Conservation (phyloP, 2,329 filamentous ascomycete species). For the Ophiostoma angusticollis region DNA sequence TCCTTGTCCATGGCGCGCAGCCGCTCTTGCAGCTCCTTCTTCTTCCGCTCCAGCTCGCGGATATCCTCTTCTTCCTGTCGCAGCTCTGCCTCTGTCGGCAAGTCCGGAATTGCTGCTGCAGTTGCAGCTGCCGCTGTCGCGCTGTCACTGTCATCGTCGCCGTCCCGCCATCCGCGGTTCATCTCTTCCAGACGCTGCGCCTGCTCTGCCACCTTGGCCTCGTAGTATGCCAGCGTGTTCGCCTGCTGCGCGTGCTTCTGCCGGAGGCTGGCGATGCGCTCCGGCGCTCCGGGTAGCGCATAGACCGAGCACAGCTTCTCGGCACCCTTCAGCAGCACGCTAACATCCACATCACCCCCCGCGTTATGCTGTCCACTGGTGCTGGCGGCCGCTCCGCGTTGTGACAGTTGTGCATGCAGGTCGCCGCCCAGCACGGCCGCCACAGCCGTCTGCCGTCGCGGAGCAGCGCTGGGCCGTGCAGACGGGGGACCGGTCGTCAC, state of each 20-base stretch:
- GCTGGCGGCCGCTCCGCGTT: conserved; percentile 23
- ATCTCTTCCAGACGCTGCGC: conserved; percentile 58
- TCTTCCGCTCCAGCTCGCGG: conserved; percentile 41
- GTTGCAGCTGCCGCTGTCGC: conserved; percentile 31
- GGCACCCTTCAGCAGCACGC: conserved; percentile 70
- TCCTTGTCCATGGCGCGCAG: conserved; percentile 43
- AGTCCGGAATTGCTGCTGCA: conserved; percentile 20
- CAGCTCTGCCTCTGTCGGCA: conserved; percentile 55
- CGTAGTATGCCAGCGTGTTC: conserved; percentile 67
- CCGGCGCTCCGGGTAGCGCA: conserved; percentile 62
- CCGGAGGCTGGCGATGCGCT: conserved; percentile 62
- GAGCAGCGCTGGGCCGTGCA: conserved; percentile 29
- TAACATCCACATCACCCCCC: conserved; percentile 65
- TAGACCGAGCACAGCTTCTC: conserved; percentile 88
- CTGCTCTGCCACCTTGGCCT: conserved; percentile 67
- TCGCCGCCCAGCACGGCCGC: conserved; percentile 80
- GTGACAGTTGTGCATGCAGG: conserved; percentile 67
- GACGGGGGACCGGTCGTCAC: conserved; percentile 44
- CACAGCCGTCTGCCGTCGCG: conserved; percentile 68
- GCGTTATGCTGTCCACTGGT: conserved; percentile 30
- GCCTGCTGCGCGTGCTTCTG: conserved; percentile 57
- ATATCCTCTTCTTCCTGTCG: conserved; percentile 56
- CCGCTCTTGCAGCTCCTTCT: conserved; percentile 41
- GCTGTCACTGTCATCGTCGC: conserved; percentile 38
- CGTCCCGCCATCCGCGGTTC: conserved; percentile 50